phyloP scores from a whole-genome alignment of 805 yeast species.

The Allodekkera sacchari region DNA sequence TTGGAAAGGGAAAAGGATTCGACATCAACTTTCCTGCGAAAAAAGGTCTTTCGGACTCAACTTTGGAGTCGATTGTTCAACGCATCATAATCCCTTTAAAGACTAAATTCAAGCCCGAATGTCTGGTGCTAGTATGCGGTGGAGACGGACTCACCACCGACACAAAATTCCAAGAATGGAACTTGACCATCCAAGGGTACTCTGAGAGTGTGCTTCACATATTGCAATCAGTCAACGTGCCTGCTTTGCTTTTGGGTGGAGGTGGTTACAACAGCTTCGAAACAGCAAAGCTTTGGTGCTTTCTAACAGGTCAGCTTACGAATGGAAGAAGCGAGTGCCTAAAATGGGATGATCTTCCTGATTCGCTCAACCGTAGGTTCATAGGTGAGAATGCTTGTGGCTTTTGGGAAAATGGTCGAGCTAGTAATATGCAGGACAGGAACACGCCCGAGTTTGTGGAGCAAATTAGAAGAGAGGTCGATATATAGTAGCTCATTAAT shows the following conservation, averaged over 20 bases:
- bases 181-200: conserved; percentile 46
- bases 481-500: too few relatives aligned
- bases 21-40: conserved; percentile 47
- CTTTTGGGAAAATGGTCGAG: conserved; percentile 20
- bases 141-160: conserved; percentile 69
- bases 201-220: conserved; percentile 27
- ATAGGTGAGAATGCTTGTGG: conserved; percentile 12
- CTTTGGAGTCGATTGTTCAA: conserved; percentile 28
- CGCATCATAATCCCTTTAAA: conserved; percentile 37
- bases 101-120: conserved; percentile 35
- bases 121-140: conserved; percentile 60
- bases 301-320: conserved; percentile 25
- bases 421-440: conserved; percentile 24
- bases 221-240: conserved; percentile 20
- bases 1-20: conserved; percentile 29
- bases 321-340: conserved; percentile 12
- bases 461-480: conserved; percentile 10
- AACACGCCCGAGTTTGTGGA: conserved; percentile 25
- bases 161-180: conserved; percentile 54
- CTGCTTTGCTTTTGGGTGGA: conserved; percentile 55
- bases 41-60: conserved; percentile 46
- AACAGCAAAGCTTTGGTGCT: conserved; percentile 54
- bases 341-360: conserved; percentile 27
- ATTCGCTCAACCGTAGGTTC: conserved; percentile 38
- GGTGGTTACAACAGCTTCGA: conserved; percentile 67